A percentile compares a stretch with the other conserved stretches of the same genome.
Evolutionary conservation across 805 yeast genomes (phyloP).

Genomic region (Millerozyma acaciae): DNA sequence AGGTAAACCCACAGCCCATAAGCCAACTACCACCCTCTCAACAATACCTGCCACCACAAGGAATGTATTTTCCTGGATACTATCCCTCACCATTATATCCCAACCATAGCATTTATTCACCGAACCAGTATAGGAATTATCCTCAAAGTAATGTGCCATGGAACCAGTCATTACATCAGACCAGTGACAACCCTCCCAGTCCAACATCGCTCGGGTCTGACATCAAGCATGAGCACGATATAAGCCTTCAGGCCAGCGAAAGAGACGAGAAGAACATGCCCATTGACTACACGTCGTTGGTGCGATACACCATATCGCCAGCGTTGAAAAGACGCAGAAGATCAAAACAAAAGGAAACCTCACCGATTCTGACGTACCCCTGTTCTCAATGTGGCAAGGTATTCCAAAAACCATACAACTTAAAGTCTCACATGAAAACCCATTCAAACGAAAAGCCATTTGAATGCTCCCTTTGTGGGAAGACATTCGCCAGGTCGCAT

Average conservation of each 20-base stretch:
- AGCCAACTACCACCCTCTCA: not conserved
- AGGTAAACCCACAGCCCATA: no score
- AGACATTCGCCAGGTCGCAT: conserved; percentile 73
- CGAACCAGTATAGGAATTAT: not conserved
- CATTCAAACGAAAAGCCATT: conserved; percentile 69
- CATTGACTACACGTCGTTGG: conserved; percentile 34
- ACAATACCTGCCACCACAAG: not conserved
- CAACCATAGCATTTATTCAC: not conserved
- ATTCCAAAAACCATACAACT: conserved; percentile 47
- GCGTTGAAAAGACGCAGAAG: conserved; percentile 25
- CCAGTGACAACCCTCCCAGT: not conserved
- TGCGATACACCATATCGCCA: conserved; percentile 31
- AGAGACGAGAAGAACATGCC: conserved; percentile 4
- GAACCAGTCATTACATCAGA: not conserved
- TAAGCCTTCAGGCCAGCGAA: no score
- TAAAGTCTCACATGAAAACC: conserved; percentile 47
- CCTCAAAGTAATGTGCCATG: not conserved
- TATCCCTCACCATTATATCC: not conserved
- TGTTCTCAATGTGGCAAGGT: conserved; percentile 43
- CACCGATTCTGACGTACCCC: conserved; percentile 20
- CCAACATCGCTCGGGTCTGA: not conserved
- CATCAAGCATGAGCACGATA: no score
- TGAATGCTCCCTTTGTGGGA: conserved; percentile 58
- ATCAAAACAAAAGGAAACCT: conserved; percentile 10
- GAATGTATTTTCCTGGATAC: conserved; percentile 1